phyloP scores from a whole-genome alignment of 2,329 filamentous ascomycete species.

The Fusarium incarnatum region DNA sequence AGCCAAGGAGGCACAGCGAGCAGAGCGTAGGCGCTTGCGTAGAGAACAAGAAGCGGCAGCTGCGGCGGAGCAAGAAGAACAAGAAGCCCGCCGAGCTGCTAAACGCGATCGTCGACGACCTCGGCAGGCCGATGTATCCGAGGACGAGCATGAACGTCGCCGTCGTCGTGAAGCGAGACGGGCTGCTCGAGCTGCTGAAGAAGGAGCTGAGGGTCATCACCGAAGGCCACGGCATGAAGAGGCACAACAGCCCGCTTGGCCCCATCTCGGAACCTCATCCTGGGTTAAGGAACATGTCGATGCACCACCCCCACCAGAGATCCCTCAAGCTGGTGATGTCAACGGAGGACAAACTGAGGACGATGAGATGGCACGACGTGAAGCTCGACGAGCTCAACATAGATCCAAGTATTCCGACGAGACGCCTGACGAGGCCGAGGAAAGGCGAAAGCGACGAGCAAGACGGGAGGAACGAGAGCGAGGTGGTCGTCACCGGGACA shows the following conservation, averaged over 20 bases:
- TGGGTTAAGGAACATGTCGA: slow-evolving; percentile 75
- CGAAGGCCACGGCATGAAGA: slow-evolving; percentile 54
- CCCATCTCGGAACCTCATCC: slow-evolving; percentile 72
- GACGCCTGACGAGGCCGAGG: slow-evolving; percentile 58
- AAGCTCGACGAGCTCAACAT: slow-evolving; percentile 60
- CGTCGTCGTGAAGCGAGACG: slow-evolving; percentile 65
- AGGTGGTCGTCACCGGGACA: slow-evolving; percentile 40
- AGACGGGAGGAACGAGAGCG: slow-evolving; percentile 57
- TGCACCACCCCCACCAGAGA: slow-evolving; percentile 67
- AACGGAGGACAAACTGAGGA: slow-evolving; percentile 57
- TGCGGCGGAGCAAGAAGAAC: slow-evolving; percentile 57
- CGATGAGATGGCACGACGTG: slow-evolving; percentile 61
- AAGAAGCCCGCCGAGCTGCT: slow-evolving; percentile 58
- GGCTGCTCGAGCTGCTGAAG: slow-evolving; percentile 56
- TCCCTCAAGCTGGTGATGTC: slow-evolving; percentile 48
- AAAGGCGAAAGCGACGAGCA: slow-evolving; percentile 57
- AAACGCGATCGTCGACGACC: slow-evolving; percentile 64
- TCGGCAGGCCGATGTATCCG: slow-evolving; percentile 56
- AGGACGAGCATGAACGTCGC: slow-evolving; percentile 62
- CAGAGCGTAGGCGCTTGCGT: slow-evolving; percentile 62
- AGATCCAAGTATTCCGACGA: slow-evolving; percentile 58
- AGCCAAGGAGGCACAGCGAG: slow-evolving; percentile 65
- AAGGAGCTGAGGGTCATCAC: slow-evolving; percentile 49
- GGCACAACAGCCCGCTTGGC: slow-evolving; percentile 61
- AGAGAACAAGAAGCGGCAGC: slow-evolving; percentile 61